phyloP scores from a whole-genome alignment of 2,329 filamentous ascomycete species.

The Aspergillus texensis region DNA sequence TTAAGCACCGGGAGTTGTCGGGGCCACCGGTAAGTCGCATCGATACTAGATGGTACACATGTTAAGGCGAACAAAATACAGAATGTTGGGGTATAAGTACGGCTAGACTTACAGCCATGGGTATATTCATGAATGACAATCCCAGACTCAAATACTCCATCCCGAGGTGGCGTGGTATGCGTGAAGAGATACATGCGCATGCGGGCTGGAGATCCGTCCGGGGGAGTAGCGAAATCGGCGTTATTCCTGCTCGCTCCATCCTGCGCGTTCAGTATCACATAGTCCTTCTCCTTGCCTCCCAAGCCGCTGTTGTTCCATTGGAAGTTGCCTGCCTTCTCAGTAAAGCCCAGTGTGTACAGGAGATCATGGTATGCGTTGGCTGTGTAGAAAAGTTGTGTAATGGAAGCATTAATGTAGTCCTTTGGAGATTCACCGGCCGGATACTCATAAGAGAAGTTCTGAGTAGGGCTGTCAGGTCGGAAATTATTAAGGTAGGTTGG shows the following conservation, averaged over 20 bases:
- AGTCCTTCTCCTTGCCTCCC: constrained; percentile 16
- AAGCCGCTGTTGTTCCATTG: constrained; percentile 12
- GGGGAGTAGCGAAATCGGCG: constrained; percentile 17
- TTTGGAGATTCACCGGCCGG: constrained; percentile 2
- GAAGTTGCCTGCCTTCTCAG: constrained; percentile 19
- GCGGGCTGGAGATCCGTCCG: constrained; percentile 16
- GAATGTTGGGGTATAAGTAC: background rate
- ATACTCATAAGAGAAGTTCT: constrained; percentile 15
- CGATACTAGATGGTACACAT: constrained; percentile 8
- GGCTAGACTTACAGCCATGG: constrained; percentile 14
- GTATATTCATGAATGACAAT: constrained; percentile 22
- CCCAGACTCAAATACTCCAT: constrained; percentile 14
- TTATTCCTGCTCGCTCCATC: constrained; percentile 18
- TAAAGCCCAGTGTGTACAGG: constrained; percentile 17
- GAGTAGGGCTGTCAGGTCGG: constrained; percentile 6
- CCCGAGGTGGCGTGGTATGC: constrained; percentile 5
- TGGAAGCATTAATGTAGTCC: constrained; percentile 18
- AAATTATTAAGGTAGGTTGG: constrained; percentile 9
- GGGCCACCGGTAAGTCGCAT: constrained; percentile 20
- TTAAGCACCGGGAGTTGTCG: constrained; percentile 14
- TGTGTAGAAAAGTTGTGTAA: constrained; percentile 22
- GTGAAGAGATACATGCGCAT: constrained; percentile 22
- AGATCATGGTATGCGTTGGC: constrained; percentile 21
- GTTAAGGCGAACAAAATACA: background rate
- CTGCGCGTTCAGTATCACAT: constrained; percentile 20